Conservation (phyloP, 176 grass and related monocot genomes). For the Puccinellia tenuiflora region DNA sequence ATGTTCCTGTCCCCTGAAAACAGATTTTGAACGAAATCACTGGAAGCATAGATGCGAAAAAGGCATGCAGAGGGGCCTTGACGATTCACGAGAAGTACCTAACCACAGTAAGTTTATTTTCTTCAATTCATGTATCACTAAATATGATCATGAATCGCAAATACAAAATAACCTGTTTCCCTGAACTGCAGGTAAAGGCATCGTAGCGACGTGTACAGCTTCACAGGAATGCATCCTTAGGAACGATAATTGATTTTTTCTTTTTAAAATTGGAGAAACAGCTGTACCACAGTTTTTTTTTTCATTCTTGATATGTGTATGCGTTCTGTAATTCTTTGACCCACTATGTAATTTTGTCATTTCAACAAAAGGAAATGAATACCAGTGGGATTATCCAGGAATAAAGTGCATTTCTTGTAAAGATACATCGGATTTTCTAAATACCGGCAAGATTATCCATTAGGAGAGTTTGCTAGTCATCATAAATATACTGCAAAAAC, state of each 20-base stretch:
- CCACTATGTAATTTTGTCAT: conserved; percentile 12
- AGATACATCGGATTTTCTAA: neutral
- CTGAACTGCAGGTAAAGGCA: conserved; percentile 55
- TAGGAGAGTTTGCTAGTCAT: neutral
- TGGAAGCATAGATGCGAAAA: conserved; percentile 85
- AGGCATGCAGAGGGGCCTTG: conserved; percentile 78
- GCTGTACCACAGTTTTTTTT: neutral
- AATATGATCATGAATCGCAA: neutral
- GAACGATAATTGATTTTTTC: neutral
- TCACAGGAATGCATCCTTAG: conserved; percentile 17
- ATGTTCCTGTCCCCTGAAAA: conserved; percentile 6
- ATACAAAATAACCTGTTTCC: neutral
- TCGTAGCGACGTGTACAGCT: conserved; percentile 30
- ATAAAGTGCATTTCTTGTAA: conserved; percentile 19
- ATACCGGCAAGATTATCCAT: neutral
- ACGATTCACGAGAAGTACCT: conserved; percentile 86
- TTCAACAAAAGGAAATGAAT: conserved; percentile 4
- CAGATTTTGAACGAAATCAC: conserved; percentile 96
- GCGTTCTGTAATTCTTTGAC: conserved; percentile 26
- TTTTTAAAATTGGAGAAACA: conserved; percentile 9
- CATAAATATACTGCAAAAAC: neutral
- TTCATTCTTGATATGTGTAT: conserved; percentile 7
- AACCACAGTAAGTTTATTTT: conserved; percentile 36
- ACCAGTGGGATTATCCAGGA: neutral
- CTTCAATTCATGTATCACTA: neutral